phyloP scores from a whole-genome alignment of 768 basidiomycete genomes.

The Amanita rimosa region DNA sequence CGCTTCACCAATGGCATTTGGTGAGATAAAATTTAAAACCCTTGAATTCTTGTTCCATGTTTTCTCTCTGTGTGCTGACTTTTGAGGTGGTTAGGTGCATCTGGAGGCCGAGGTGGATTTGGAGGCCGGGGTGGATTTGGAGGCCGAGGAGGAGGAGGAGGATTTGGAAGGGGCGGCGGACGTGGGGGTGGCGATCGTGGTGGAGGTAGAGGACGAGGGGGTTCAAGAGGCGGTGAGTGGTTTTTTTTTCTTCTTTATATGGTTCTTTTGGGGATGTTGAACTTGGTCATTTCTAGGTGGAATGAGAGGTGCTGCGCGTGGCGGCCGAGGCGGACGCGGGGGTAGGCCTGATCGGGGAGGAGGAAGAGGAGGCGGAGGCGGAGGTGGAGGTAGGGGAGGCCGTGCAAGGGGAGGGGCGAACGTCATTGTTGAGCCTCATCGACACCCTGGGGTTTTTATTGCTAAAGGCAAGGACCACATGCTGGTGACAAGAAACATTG shows the following conservation, averaged over 20 bases:
- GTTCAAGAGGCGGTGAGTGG: constrained; percentile 20
- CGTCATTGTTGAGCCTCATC: constrained; percentile 90
- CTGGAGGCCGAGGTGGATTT: constrained; percentile 73
- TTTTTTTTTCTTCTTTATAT: background rate
- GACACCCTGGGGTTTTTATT: constrained; percentile 91
- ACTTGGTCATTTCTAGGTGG: constrained; percentile 19
- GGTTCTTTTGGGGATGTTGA: constrained; percentile 4
- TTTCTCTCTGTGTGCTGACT: background rate
- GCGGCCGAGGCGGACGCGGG: constrained; percentile 26
- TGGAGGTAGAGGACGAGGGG: constrained; percentile 31
- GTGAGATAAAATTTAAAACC: background rate
- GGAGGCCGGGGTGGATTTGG: constrained; percentile 32
- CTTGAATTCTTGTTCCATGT: too few relatives aligned
- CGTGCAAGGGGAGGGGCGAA: constrained; percentile 77
- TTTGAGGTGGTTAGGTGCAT: constrained; percentile 26
- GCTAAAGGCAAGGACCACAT: constrained; percentile 96
- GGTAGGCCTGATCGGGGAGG: constrained; percentile 34
- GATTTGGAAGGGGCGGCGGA: too few relatives aligned
- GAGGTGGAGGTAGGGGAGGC: constrained; percentile 53
- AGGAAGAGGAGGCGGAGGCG: constrained; percentile 32
- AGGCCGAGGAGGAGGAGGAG: too few relatives aligned
- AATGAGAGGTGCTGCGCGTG: constrained; percentile 29
- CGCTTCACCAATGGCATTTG: constrained; percentile 2
- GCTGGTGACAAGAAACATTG: constrained; percentile 95
- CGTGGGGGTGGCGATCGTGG: constrained; percentile 24